Base-by-base conservation (phyloP, 768 basidiomycete genomes). In the Kwoniella dendrophila region DNA sequence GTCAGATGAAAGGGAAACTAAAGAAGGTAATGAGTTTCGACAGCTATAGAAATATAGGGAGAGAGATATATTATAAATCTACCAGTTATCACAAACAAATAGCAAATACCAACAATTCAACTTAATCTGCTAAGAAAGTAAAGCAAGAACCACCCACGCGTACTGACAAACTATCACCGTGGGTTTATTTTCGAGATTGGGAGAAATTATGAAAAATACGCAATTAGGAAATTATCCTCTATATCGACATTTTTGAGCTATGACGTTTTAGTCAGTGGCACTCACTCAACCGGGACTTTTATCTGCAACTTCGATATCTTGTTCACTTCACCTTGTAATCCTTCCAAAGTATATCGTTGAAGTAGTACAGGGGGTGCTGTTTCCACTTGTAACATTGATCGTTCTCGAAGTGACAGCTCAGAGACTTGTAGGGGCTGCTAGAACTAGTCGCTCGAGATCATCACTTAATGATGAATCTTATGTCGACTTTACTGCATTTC, bases 191-290 rank as follows among this genome's bases (percentile, higher is more conserved):
- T 51, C 1, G 49, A 26, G 24, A 29, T n/a, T 34, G 55, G 55
- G 55, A 56, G 45, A 56, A 56, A 56, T 45, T 33, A 32, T 33
- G 10, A 45, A 56, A 56, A 56, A 56, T 56, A 47, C 55, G 20
- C 36, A 5, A 40, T 34, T 56, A 24, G 41, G 26, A 40, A 56
- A 56, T 51, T 33, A 36, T 20, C 49, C 20, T 16, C 16, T 20
- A 44, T 18, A 38, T 38, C 36, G n/a, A n/a, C 12, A 20, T 6
- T 11, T 51, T n/a, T 16, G n/a, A 51, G 49, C 49, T 32, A 51
- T 51, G 49, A 51, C 49, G 49, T 51, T 22, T 12, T 33, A 5
- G 49, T 8, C 16, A 16, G 49, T 51, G 49, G 49, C 30, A 44
- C 43, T 14, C n/a, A n/a, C n/a, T n/a, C 8, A 43, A 11, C 20